Base-by-base conservation (phyloP, 345 rosid genomes). In the Camelina laxa region DNA sequence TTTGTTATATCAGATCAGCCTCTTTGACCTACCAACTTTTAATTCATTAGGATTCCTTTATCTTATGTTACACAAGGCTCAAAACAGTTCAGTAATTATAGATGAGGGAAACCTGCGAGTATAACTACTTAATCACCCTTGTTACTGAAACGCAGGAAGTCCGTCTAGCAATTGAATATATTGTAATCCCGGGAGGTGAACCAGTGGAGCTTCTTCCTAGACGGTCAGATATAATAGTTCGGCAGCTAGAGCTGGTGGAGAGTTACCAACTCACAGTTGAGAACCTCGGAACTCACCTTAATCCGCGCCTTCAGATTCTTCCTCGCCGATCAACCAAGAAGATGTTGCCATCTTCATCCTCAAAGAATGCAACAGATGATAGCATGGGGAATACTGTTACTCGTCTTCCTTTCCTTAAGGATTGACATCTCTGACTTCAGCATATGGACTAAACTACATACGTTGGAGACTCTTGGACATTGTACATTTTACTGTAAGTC, bases 171-270 rank as follows among this genome's bases (percentile, higher is more conserved):
- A 93, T 93, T 0, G 94, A 93, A 84, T 93, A 89, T 65, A 93
- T 93, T 21, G 97, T 93, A 48, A 93, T 93, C 75, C 98, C 97
- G 0, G 97, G 96, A 38, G 96, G 96, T 75, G 98, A 91, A 80
- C 89, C 96, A 0, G 98, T 91, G 74, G 98, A 93, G 84, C 98
- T 93, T 77, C 98, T 93, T 59, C 98, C 97, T 0, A 83, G 96
- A 72, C 74, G 93, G 45, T 90, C 95, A 1, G 93, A 91, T 59
- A 94, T 91, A 64, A 81, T 94, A 14, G 95, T 91, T 12, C 83
- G 91, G 63, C 97, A 94, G 67, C 87, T 94, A n/a, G 87, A 91
- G 84, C 92, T 94, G 33, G 97, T 94, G 22, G 87, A 87, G 76
- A 90, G 97, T 82, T 94, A 91, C 78, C 95, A 90, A 69, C 80